Base-by-base conservation (phyloP, 805 yeast genomes). In the Scheffersomyces coipomensis region DNA sequence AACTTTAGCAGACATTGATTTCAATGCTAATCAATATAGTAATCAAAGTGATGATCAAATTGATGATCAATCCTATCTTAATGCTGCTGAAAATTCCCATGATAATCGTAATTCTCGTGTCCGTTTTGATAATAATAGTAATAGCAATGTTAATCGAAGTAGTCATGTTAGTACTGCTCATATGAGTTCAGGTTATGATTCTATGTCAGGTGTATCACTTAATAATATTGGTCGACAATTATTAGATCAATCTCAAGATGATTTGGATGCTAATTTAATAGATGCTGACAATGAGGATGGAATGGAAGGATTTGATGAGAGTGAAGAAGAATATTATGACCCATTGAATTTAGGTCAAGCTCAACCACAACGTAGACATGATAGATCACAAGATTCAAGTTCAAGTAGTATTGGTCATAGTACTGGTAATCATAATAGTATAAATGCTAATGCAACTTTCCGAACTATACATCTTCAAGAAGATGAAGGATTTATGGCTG, bases 241-340 rank as follows among this genome's bases (percentile, higher is more conserved):
- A 11, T 36, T 33, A 16, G 41, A 41, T 30, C 40, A 40, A 13
- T 27, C 24, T n/a, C 57, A 51, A 21, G 45, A 53, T 11, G 75
- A 76, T 47, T 52, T 73, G 33, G 83, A 79, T 55, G 79, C 71
- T 5, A 66, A 67, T 3, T 50, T 76, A 3, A 68, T 72, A 1
- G 64, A 71, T 42, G 71, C 68, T 8, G 75, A 68, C 42, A 70
- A 64, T 23, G 46, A 45, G 2, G 57, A 53, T 32, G 40, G 42
- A n/a, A n/a, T n/a, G n/a, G 51, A 49, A 10, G 55, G 48, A 8
- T 48, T 44, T 11, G 52, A 49, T n/a, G 58, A 52, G 4, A 3
- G 17, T 23, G 49, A 8, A 51, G 42, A n/a, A 47, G 25, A 27
- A 13, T 6, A 42, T 8, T 27, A n/a, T n/a, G n/a, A n/a, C n/a